phyloP scores from a whole-genome alignment of 306 rosid species.

The Begonia peltatifolia region DNA sequence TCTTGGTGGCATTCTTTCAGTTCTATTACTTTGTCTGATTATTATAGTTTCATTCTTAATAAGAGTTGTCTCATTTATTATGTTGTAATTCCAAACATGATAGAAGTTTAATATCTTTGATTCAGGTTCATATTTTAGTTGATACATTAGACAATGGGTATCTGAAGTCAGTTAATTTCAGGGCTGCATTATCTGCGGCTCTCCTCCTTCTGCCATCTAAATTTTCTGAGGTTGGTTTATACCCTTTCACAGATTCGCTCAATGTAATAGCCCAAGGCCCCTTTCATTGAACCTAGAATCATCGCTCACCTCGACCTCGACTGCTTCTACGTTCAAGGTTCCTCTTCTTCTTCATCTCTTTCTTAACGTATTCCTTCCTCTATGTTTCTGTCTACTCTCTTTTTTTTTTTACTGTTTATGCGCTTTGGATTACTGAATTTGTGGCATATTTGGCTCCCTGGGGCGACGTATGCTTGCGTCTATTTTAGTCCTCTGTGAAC shows the following conservation, averaged over 20 bases:
- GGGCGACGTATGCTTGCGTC: neutral
- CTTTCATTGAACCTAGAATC: slow-evolving; percentile 59
- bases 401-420: neutral
- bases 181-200: slow-evolving; percentile 77
- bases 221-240: slow-evolving; percentile 57
- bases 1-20: too few relatives aligned
- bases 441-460: neutral
- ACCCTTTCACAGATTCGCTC: slow-evolving; percentile 15
- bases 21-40: too few relatives aligned
- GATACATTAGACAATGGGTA: slow-evolving; percentile 43
- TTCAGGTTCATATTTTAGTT: slow-evolving; percentile 57
- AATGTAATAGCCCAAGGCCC: slow-evolving; percentile 24
- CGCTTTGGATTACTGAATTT: neutral
- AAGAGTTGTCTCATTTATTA: neutral
- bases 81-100: slow-evolving; percentile 3
- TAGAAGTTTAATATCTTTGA: slow-evolving; percentile 4
- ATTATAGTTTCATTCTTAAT: neutral
- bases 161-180: slow-evolving; percentile 52
- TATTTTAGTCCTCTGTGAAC: too few relatives aligned
- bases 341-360: neutral
- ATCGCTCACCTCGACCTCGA: slow-evolving; percentile 90
- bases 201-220: slow-evolving; percentile 78
- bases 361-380: neutral
- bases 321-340: slow-evolving; percentile 98
- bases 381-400: neutral